Conservation (phyloP, 371 early-diverging fungal species). For the Parasitella parasitica region DNA sequence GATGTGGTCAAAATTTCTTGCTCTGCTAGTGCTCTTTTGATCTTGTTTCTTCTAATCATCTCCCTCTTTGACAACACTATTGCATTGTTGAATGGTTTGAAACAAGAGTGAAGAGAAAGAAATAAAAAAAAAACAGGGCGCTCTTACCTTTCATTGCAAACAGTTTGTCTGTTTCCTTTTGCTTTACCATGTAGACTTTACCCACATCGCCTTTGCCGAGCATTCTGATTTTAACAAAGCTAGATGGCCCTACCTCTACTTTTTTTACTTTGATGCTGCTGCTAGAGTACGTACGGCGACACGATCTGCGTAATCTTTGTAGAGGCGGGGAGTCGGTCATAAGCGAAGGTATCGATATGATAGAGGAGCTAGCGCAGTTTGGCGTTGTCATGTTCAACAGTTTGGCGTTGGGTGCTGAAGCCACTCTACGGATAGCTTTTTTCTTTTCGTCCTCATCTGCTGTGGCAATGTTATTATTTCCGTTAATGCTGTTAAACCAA, state of each 20-base stretch:
- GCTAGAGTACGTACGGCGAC: constrained; percentile 68
- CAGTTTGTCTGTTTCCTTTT: constrained; percentile 76
- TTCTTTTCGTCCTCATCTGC: constrained; percentile 4
- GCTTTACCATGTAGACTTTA: constrained; percentile 88
- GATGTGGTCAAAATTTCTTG: constrained; percentile 93
- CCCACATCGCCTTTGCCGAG: constrained; percentile 96
- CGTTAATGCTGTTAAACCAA: constrained; percentile 36
- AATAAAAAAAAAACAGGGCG: no score
- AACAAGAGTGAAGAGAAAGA: no score
- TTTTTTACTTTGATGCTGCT: constrained; percentile 76
- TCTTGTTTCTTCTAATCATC: constrained; percentile 95
- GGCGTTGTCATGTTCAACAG: constrained; percentile 16
- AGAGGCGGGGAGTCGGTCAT: constrained; percentile 13
- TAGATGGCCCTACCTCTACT: constrained; percentile 78
- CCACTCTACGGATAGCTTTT: constrained; percentile 49
- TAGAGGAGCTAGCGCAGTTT: constrained; percentile 27
- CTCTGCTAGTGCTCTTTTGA: constrained; percentile 93
- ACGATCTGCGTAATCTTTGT: constrained; percentile 10
- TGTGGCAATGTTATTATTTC: constrained; percentile 3
- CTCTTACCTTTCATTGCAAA: constrained; percentile 86
- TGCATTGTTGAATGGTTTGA: neutral
- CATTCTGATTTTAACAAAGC: constrained; percentile 79
- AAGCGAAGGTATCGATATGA: constrained; percentile 20
- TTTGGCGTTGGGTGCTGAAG: constrained; percentile 51
- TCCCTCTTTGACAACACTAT: constrained; percentile 89